Base-by-base conservation (phyloP, 2,329 filamentous ascomycete species). In the Aspergillus ochraceoroseus region DNA sequence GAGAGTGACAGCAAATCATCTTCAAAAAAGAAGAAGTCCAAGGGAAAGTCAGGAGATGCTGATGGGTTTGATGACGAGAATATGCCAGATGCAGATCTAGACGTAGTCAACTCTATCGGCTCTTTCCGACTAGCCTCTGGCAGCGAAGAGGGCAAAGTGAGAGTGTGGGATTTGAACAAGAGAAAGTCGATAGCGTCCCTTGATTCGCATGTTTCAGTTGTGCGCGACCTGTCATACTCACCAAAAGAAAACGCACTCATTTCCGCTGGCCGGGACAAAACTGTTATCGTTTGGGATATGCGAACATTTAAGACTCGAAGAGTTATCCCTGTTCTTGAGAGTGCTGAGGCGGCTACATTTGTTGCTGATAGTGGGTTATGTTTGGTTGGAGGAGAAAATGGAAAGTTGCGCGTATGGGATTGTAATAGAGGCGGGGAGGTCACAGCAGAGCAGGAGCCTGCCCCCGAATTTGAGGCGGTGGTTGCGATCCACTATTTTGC, bases 171-270 rank as follows among this genome's bases (percentile, higher is more conserved):
- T 67, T 68, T 98, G 43, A 81, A 89, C 65, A 94, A 87, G 68
- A 79, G 86, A 41, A 85, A 78, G 49, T 82, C 82, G 44, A 73
- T 87, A 14, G 85, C 86, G 13, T 80, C 82, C 12, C 72, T 95
- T 20, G 88, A 96, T 46, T 92, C 88, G 0, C 94, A 98, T 61
- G 88, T 95, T 14, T 96, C 92, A 7, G 86, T 96, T 51, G 86
- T 98, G n/a, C 82, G 88, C 52, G 82, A 80, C 37, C 64, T 98
- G 34, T 85, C 92, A 54, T 98, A 85, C 62, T 92, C 85, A 4
- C 64, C 79, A 0, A 70, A 81, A 39, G 79, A 88, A 56, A 80
- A 90, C 57, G 71, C 80, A 4, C 70, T 98, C 19, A 75, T 98
- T 2, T 92, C 88, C 4, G 87, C 81, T 13, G 85, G 88, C 60